Percentiles rank a stretch among this genome's conserved stretches.
These are phyloP conservation scores for Cyclostephanos tholiformis DNA, from an alignment of 108 stramenopile species.

Conservation along the genomic window DNA sequence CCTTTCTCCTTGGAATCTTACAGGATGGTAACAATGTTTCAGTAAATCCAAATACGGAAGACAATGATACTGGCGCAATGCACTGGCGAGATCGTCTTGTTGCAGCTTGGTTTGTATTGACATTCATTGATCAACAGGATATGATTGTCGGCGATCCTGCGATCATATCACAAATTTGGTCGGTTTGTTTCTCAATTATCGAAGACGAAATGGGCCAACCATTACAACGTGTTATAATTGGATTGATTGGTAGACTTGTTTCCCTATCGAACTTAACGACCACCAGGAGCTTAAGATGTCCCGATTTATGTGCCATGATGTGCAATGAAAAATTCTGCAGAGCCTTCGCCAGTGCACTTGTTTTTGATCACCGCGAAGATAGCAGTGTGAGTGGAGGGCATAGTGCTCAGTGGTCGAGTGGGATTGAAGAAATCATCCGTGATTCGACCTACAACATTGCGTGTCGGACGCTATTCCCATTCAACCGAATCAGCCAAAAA, in stretches of 20 bases:
- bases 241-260: slow-evolving; percentile 74
- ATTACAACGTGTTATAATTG: slow-evolving; percentile 79
- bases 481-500: slow-evolving; percentile 78
- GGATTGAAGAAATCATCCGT: slow-evolving; percentile 84
- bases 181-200: slow-evolving; percentile 65
- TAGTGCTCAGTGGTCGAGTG: slow-evolving; percentile 83
- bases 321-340: slow-evolving; percentile 59
- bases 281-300: neutral
- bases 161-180: slow-evolving; percentile 58
- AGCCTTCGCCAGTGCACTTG: slow-evolving; percentile 73
- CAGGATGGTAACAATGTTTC: slow-evolving; percentile 11
- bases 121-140: slow-evolving; percentile 70
- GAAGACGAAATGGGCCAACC: slow-evolving; percentile 85
- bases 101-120: slow-evolving; percentile 77
- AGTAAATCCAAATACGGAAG: slow-evolving; percentile 45
- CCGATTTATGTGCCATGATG: slow-evolving; percentile 48
- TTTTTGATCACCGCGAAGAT: slow-evolving; percentile 86
- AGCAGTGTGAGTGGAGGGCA: slow-evolving; percentile 83
- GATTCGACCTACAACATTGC: slow-evolving; percentile 79
- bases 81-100: slow-evolving; percentile 88
- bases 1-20: slow-evolving; percentile 62
- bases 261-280: slow-evolving; percentile 39
- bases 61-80: slow-evolving; percentile 49
- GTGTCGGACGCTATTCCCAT: slow-evolving; percentile 75
- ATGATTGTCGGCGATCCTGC: slow-evolving; percentile 28